A percentile compares a stretch with the other conserved stretches of the same genome.
phyloP scores from a whole-genome alignment of 257 asterid species.

The Mentha longifolia region DNA sequence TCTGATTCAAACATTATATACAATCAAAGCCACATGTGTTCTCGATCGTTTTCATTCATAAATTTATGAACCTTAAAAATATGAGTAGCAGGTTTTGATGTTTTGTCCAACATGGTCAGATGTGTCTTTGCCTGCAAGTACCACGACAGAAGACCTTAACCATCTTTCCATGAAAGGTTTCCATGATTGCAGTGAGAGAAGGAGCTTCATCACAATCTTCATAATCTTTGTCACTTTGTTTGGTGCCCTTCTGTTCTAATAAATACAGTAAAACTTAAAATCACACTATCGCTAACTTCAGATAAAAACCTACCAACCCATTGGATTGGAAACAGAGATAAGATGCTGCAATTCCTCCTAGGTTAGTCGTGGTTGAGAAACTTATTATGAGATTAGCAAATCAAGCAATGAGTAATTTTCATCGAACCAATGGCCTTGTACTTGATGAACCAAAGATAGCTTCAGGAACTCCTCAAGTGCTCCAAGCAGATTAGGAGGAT shows the following conservation, averaged over 20 bases:
- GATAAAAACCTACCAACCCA: background rate
- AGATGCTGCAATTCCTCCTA: constrained; percentile 5
- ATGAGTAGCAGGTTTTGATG: constrained; percentile 70
- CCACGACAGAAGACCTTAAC: constrained; percentile 72
- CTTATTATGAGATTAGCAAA: constrained; percentile 22
- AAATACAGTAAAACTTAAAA: constrained; percentile 3
- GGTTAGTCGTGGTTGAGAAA: constrained; percentile 9
- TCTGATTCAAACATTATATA: no score
- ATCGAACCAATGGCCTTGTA: constrained; percentile 34
- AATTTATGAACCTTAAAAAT: constrained; percentile 84
- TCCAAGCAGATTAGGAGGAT: no score
- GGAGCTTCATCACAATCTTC: constrained; percentile 26
- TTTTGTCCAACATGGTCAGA: constrained; percentile 57
- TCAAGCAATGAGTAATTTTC: constrained; percentile 14
- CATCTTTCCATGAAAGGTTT: constrained; percentile 92
- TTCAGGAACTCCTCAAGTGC: constrained; percentile 78
- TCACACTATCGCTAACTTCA: constrained; percentile 15
- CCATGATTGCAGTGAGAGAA: constrained; percentile 91
- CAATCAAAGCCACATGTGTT: no score
- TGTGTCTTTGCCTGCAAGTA: constrained; percentile 64
- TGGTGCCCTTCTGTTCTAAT: background rate
- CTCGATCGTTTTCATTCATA: no score
- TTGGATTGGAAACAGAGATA: constrained; percentile 17
- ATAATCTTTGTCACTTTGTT: constrained; percentile 22
- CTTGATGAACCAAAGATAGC: constrained; percentile 79